A percentile compares a stretch with the other conserved stretches of the same genome.
These are phyloP conservation scores for Styphnolobium japonicum DNA, from an alignment of 306 rosid species.

Conservation along the genomic window DNA sequence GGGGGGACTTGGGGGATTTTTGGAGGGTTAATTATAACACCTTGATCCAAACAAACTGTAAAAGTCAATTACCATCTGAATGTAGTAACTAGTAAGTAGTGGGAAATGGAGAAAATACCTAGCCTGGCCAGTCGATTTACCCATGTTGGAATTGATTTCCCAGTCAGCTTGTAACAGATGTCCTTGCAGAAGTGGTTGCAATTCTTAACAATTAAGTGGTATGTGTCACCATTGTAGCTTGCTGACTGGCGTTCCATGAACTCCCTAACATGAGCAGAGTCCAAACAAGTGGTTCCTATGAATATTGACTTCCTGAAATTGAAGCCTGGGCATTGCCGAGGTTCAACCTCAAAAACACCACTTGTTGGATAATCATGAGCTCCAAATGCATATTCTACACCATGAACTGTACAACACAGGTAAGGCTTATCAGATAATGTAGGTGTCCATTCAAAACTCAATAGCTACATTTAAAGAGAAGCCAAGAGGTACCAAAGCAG, in stretches of 20 bases:
- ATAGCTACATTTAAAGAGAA: neutral
- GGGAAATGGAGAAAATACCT: constrained; percentile 56
- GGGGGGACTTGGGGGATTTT: neutral
- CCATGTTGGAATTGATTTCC: constrained; percentile 94
- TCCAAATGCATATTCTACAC: constrained; percentile 94
- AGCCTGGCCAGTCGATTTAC: constrained; percentile 90
- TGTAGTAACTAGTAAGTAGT: neutral
- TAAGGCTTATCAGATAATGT: constrained; percentile 23
- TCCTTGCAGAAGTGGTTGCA: constrained; percentile 99
- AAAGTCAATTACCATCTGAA: constrained; percentile 9
- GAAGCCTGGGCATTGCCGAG: constrained; percentile 96
- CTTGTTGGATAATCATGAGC: constrained; percentile 96
- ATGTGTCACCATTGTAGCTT: constrained; percentile 82
- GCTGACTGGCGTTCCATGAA: constrained; percentile 82
- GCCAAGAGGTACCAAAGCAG: neutral
- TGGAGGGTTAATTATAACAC: neutral
- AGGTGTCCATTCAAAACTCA: constrained; percentile 10
- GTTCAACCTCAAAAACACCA: constrained; percentile 98
- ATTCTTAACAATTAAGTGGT: constrained; percentile 92
- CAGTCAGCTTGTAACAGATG: constrained; percentile 79
- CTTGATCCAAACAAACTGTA: neutral
- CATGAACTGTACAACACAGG: constrained; percentile 65
- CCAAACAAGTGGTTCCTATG: constrained; percentile 83
- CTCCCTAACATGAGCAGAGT: constrained; percentile 77
- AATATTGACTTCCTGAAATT: constrained; percentile 88